Base-by-base conservation (phyloP, 1,284 basidiomycete genomes). In the Ganoderma lucidum region DNA sequence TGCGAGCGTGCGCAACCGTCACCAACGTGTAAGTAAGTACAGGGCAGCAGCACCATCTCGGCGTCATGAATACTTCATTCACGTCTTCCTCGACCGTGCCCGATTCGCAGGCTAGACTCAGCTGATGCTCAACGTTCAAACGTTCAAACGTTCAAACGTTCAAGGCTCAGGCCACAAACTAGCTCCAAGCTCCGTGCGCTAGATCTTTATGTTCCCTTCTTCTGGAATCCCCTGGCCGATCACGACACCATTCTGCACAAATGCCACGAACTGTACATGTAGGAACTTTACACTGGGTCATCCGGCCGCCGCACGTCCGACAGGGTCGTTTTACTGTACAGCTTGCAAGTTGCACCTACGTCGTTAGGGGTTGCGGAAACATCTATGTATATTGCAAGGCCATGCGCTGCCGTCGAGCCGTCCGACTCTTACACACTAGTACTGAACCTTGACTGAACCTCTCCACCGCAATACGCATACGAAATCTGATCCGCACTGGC, bases 41-140 rank as follows among this genome's bases (percentile, higher is more conserved):
- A 48, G 45, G 45, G 45, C 17, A 4, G 60, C 28, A 41, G 39
- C 41, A 62, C 66, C 51, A 67, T 60, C 66, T 63, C 66, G 53
- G 66, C 60, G 53, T 37, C 66, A 55, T 23, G 59, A 23, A 15
- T 17, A 30, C 53, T 17, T 17, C 4, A 32, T 30, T 56, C 30
- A 23, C 23, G 6, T 32, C 53, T 56, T 51, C 53, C 32, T 51
- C n/a, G 48, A 23, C 6, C 23, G 32, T 28, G 10, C 48, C 48
- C 23, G 14, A 32, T 32, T 56, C 53, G 53, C 53, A 56, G 53
- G 30, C 30, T 1, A 15, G 53, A 35, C 30, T 56, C 53, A 56
- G 53, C 30, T 56, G 30, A 56, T 32, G 28, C 53, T 48, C 17
- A 4, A 14, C 28, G 19, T 51, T 23, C 23, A 23, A 23, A 23